Evolutionary conservation across 768 basidiomycete species (phyloP).

Genomic region (Lactarius tabidus): DNA sequence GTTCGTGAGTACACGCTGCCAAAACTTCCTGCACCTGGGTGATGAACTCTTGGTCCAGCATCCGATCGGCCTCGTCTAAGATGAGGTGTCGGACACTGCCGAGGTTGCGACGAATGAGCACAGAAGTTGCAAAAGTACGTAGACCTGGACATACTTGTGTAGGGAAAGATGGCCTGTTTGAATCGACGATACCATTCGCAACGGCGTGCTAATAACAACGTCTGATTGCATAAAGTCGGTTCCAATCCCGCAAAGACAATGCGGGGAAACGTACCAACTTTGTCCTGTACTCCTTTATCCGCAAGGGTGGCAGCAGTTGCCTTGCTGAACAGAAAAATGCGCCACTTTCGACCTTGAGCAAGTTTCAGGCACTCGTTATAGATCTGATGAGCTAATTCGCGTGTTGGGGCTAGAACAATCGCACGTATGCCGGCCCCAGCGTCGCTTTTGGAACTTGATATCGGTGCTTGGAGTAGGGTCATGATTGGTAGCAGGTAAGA

Average conservation of each 20-base stretch:
- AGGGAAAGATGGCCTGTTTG: conserved; percentile 63
- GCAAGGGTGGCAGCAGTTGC: conserved; percentile 80
- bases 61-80: conserved; percentile 87
- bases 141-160: conserved; percentile 53
- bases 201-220: conserved; percentile 87
- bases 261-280: conserved; percentile 58
- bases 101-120: conserved; percentile 2
- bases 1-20: conserved; percentile 62
- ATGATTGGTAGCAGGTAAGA: conserved; percentile 87
- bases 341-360: conserved; percentile 79
- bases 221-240: conserved; percentile 46
- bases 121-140: not conserved
- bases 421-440: conserved; percentile 64
- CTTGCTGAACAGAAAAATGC: conserved; percentile 78
- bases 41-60: conserved; percentile 86
- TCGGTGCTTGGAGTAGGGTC: conserved; percentile 51
- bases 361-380: conserved; percentile 85
- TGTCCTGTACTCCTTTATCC: conserved; percentile 67
- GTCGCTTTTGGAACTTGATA: conserved; percentile 43
- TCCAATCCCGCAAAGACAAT: not conserved
- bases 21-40: conserved; percentile 86
- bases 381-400: conserved; percentile 95
- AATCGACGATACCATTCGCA: conserved; percentile 79
- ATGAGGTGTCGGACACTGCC: conserved; percentile 79
- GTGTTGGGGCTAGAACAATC: conserved; percentile 84